Evolutionary conservation across 2,329 filamentous ascomycete genomes (phyloP).

Genomic region (Akanthomyces uredinophilus): DNA sequence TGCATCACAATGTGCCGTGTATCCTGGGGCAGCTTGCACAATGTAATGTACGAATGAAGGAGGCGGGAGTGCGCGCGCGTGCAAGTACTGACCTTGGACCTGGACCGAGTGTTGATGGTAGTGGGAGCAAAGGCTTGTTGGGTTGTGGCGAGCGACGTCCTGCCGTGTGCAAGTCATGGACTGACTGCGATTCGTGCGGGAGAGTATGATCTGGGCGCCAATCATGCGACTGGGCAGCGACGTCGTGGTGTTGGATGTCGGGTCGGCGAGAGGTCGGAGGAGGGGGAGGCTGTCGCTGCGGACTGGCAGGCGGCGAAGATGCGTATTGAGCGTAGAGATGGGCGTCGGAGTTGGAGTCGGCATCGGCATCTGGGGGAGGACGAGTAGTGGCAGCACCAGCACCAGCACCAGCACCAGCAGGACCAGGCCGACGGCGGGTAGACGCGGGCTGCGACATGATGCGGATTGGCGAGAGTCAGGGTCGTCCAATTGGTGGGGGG

Average conservation of each 20-base stretch:
- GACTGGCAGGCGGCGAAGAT: slow-evolving; percentile 5
- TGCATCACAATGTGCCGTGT: background rate
- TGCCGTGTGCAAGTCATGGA: background rate
- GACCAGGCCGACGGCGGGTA: background rate
- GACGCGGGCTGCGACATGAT: slow-evolving; percentile 15
- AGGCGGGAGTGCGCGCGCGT: background rate
- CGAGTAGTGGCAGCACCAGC: background rate
- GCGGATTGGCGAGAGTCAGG: background rate
- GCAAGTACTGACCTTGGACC: slow-evolving; percentile 9
- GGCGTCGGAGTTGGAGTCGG: background rate
- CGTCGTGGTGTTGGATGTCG: background rate
- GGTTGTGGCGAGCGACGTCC: slow-evolving; percentile 1
- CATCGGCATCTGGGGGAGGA: background rate
- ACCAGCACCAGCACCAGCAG: background rate
- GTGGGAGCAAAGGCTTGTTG: background rate
- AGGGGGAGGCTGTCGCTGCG: slow-evolving; percentile 4
- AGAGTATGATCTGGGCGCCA: background rate
- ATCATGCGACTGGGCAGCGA: background rate
- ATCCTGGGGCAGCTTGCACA: background rate
- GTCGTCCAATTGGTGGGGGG: slow-evolving; percentile 8
- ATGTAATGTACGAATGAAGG: background rate
- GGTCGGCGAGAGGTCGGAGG: background rate
- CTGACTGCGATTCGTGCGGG: background rate
- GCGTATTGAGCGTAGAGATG: background rate
- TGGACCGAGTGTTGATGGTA: background rate